Evolutionary conservation across 1,139 yeast genomes (phyloP).

Genomic region (Starmera stellimalicola): DNA sequence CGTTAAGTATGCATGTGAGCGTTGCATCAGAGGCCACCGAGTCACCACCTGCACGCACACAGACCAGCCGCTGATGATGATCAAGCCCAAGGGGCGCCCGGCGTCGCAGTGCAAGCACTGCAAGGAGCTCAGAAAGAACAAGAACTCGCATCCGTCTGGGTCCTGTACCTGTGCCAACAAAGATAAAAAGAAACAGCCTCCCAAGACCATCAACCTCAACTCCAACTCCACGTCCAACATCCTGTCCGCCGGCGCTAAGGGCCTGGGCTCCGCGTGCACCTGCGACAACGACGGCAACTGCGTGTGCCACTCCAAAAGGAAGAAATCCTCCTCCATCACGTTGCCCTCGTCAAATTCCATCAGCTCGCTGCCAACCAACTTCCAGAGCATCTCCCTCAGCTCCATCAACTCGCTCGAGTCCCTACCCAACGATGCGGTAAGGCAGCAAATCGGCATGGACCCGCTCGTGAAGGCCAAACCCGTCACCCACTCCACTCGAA

Average conservation of each 20-base stretch:
- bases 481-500: conserved; percentile 18
- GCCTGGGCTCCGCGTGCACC: conserved; percentile 28
- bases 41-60: conserved; percentile 91
- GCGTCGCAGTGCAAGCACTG: conserved; percentile 88
- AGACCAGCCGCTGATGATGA: conserved; percentile 83
- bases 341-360: background rate
- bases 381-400: background rate
- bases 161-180: conserved; percentile 62
- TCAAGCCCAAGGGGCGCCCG: conserved; percentile 94
- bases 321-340: conserved; percentile 6
- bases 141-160: conserved; percentile 50
- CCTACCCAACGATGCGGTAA: background rate
- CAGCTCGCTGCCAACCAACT: background rate
- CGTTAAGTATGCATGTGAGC: conserved; percentile 89
- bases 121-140: conserved; percentile 64
- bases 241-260: background rate
- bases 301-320: conserved; percentile 41
- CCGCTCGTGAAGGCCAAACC: conserved; percentile 20
- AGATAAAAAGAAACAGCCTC: conserved; percentile 22
- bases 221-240: background rate
- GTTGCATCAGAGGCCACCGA: conserved; percentile 93
- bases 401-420: background rate
- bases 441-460: conserved; percentile 20
- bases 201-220: conserved; percentile 7
- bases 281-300: conserved; percentile 49